These are phyloP conservation scores for Phytopythium litorale DNA, from an alignment of 352 stramenopile species.

Conservation along the genomic window DNA sequence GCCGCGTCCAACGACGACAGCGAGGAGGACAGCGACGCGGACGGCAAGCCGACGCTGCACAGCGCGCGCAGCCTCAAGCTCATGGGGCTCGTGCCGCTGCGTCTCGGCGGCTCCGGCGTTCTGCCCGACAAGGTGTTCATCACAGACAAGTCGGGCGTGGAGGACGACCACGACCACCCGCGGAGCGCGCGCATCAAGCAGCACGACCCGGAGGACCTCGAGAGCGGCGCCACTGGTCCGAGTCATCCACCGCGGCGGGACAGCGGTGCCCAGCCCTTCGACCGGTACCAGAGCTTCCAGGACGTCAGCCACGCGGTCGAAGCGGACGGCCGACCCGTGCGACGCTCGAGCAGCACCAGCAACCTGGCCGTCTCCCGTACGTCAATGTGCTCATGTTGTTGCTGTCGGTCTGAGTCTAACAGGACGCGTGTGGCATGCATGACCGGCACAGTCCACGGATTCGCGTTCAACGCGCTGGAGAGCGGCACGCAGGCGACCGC, in stretches of 20 bases:
- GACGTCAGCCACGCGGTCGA: not conserved
- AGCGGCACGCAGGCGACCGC: constrained; percentile 6
- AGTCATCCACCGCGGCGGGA: not conserved
- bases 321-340: constrained; percentile 7
- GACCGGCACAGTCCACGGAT: constrained; percentile 16
- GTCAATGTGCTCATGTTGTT: constrained; percentile 1
- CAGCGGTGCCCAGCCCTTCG: constrained; percentile 1
- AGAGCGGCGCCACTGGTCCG: not conserved
- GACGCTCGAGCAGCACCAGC: constrained; percentile 12
- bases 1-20: constrained; percentile 13
- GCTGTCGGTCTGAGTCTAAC: not conserved
- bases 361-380: constrained; percentile 24
- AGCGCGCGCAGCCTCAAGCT: constrained; percentile 5
- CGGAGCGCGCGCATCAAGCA: not conserved
- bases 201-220: not conserved
- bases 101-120: constrained; percentile 5
- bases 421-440: not conserved
- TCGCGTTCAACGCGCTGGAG: constrained; percentile 31
- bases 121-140: constrained; percentile 22
- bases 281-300: constrained; percentile 9
- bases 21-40: constrained; percentile 12
- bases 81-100: constrained; percentile 1
- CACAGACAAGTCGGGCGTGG: constrained; percentile 7
- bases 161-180: not conserved
- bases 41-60: constrained; percentile 10